These are phyloP conservation scores for Exsudoporus floridanus DNA, from an alignment of 1,284 basidiomycete species.

Conservation along the genomic window DNA sequence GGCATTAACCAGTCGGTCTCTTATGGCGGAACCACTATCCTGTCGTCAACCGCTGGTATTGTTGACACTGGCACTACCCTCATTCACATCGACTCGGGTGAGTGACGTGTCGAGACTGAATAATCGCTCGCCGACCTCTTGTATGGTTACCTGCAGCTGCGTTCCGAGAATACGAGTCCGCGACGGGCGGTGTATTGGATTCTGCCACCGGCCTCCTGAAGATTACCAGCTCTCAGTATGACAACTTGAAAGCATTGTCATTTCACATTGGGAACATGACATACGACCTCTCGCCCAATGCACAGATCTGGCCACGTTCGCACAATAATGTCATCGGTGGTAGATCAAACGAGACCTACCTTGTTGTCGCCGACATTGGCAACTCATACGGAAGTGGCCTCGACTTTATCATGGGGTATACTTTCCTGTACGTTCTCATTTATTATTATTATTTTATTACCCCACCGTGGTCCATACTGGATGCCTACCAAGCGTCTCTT, in stretches of 20 bases:
- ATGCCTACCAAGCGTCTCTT: not conserved
- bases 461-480: no score
- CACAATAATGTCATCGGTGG: constrained; percentile 46
- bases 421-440: not conserved
- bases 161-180: constrained; percentile 47
- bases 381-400: not conserved
- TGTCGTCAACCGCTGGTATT: constrained; percentile 35
- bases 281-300: constrained; percentile 46
- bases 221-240: constrained; percentile 41
- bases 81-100: constrained; percentile 39
- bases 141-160: constrained; percentile 38
- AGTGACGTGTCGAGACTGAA: not conserved
- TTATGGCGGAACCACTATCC: constrained; percentile 43
- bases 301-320: constrained; percentile 52
- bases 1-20: constrained; percentile 51
- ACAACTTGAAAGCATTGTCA: constrained; percentile 40
- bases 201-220: constrained; percentile 42
- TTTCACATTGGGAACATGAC: constrained; percentile 41
- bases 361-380: constrained; percentile 26
- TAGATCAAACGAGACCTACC: constrained; percentile 41
- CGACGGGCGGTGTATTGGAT: constrained; percentile 53
- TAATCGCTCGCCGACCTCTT: no score
- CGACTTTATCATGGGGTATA: not conserved
- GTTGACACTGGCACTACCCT: constrained; percentile 46
- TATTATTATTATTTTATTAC: no score